Conservation (phyloP, 2,329 filamentous ascomycete genomes). For the Drechslerella stenobrocha region DNA sequence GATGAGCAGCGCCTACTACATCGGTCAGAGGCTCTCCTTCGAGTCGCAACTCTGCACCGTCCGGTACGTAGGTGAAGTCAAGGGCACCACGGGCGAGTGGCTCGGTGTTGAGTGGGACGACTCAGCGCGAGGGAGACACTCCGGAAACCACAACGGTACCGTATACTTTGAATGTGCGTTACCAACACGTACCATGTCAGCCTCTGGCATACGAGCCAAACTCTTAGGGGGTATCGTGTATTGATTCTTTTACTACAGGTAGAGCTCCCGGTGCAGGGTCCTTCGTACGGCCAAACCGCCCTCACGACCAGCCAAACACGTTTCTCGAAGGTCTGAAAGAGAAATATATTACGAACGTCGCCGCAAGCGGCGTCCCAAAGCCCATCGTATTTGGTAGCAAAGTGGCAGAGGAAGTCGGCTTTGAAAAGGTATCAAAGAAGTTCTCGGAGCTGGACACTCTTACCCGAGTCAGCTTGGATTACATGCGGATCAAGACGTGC, state of each 20-base stretch:
- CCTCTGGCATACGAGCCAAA: slow-evolving; percentile 2
- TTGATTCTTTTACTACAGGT: slow-evolving; percentile 57
- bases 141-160: slow-evolving; percentile 76
- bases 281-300: slow-evolving; percentile 78
- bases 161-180: slow-evolving; percentile 79
- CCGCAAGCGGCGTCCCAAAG: slow-evolving; percentile 55
- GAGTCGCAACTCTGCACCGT: slow-evolving; percentile 78
- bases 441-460: slow-evolving; percentile 78
- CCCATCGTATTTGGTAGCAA: slow-evolving; percentile 76
- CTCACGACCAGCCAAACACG: slow-evolving; percentile 67
- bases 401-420: slow-evolving; percentile 88
- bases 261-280: slow-evolving; percentile 74
- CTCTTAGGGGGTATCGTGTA: slow-evolving; percentile 20
- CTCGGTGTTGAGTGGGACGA: slow-evolving; percentile 98
- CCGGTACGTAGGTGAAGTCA: slow-evolving; percentile 76
- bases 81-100: slow-evolving; percentile 77
- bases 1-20: slow-evolving; percentile 56
- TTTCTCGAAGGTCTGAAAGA: slow-evolving; percentile 78
- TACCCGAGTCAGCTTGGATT: slow-evolving; percentile 79
- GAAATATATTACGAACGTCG: slow-evolving; percentile 71
- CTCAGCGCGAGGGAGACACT: slow-evolving; percentile 79
- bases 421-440: slow-evolving; percentile 83
- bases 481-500: slow-evolving; percentile 64
- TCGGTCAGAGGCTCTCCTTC: slow-evolving; percentile 79
- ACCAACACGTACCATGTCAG: slow-evolving; percentile 9